A percentile compares a stretch with the other conserved stretches of the same genome.
phyloP scores from a whole-genome alignment of 345 rosid genomes.

The Dimocarpus longan region DNA sequence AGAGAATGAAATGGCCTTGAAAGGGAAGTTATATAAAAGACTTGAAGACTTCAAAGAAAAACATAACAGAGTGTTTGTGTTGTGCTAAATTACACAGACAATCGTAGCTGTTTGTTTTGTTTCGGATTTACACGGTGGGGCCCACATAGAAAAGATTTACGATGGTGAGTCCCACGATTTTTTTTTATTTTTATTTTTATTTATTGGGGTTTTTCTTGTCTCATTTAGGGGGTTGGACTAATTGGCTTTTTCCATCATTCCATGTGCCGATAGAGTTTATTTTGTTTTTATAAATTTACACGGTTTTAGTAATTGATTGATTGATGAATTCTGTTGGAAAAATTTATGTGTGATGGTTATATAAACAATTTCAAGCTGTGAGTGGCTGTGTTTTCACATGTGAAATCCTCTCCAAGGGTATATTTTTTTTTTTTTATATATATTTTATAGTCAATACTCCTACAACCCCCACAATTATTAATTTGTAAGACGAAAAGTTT shows the following conservation, averaged over 20 bases:
- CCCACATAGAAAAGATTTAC: not conserved
- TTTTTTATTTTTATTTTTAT: not conserved
- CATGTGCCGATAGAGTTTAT: not conserved
- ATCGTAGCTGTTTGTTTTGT: not conserved
- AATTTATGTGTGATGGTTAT: not conserved
- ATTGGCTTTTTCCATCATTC: not conserved
- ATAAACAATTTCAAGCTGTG: too few species aligned
- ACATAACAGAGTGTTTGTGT: not conserved
- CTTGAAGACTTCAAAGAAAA: not conserved
- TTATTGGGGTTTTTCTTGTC: not conserved
- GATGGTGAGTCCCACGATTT: not conserved
- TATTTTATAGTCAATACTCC: not conserved
- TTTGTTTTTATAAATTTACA: too few species aligned
- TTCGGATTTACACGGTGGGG: not conserved
- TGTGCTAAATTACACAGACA: too few species aligned
- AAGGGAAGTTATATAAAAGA: conserved; percentile 23
- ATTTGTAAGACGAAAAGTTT: not conserved
- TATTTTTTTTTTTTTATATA: too few species aligned
- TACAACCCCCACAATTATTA: not conserved
- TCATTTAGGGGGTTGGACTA: not conserved
- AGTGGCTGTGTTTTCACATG: not conserved
- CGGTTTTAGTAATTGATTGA: not conserved
- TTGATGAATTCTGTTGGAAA: not conserved
- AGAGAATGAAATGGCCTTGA: conserved; percentile 18
- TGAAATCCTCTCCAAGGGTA: too few species aligned